Evolutionary conservation across 2,329 filamentous ascomycete species (phyloP).

Genomic region (Neofusicoccum sp.): DNA sequence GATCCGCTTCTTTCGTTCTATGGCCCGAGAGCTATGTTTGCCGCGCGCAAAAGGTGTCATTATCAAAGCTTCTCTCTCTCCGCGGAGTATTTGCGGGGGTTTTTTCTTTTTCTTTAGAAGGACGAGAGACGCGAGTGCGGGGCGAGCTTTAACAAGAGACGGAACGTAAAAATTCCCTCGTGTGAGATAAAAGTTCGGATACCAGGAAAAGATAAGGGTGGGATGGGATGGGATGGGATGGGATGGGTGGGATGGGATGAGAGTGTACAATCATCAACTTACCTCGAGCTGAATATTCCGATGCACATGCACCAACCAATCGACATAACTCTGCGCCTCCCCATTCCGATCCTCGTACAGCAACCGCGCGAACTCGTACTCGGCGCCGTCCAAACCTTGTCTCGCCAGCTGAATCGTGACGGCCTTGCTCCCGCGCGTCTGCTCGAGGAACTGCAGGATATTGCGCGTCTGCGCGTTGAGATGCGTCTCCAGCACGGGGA

Average conservation of each 20-base stretch:
- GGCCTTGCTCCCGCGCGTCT: conserved; percentile 81
- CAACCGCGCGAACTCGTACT: conserved; percentile 93
- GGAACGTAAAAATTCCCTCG: neutral
- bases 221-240: too few relatives aligned
- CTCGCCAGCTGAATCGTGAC: conserved; percentile 86
- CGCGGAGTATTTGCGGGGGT: neutral
- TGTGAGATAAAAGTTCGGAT: neutral
- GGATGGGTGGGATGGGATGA: neutral
- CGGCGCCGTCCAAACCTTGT: conserved; percentile 90
- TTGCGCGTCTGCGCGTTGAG: conserved; percentile 95
- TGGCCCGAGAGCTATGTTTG: conserved; percentile 60
- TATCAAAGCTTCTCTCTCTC: conserved; percentile 1
- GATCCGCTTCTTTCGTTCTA: conserved; percentile 66
- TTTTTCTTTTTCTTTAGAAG: conserved; percentile 1
- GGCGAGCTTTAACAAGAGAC: conserved; percentile 2
- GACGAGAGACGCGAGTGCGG: conserved; percentile 8
- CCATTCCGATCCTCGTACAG: conserved; percentile 95
- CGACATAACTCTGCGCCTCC: conserved; percentile 96
- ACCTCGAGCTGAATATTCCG: conserved; percentile 86
- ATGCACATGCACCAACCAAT: conserved; percentile 96
- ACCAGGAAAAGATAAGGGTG: neutral
- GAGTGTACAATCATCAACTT: conserved; percentile 25
- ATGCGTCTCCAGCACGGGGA: conserved; percentile 87
- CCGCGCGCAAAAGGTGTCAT: neutral
- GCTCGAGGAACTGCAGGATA: conserved; percentile 82